These are phyloP conservation scores for Globisporangium spiculum DNA, from an alignment of 352 stramenopile species.

Conservation along the genomic window DNA sequence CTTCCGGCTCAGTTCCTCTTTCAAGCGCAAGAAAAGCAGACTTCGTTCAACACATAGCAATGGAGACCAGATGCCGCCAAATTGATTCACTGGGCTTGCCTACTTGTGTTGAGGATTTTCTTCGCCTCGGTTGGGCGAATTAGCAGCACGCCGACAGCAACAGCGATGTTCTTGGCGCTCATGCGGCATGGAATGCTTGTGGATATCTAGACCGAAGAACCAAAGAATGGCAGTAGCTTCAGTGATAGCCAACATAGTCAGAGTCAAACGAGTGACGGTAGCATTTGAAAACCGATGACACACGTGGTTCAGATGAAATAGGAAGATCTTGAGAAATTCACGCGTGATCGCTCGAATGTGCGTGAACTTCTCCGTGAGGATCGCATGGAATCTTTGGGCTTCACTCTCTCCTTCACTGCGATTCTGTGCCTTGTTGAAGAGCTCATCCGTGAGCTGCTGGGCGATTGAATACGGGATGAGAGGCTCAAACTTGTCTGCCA, in stretches of 20 bases:
- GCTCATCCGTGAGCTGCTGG: slow-evolving; percentile 32
- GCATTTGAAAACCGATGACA: not conserved
- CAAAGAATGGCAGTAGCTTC: too few species aligned
- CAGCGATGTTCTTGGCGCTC: slow-evolving; percentile 38
- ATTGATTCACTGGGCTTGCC: slow-evolving; percentile 6
- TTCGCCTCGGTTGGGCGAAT: slow-evolving; percentile 38
- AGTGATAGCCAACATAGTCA: too few species aligned
- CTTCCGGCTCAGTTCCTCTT: slow-evolving; percentile 27
- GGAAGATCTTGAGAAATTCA: slow-evolving; percentile 48
- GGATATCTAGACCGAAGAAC: slow-evolving; percentile 27
- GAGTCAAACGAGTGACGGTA: too few species aligned
- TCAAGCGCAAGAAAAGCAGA: not conserved
- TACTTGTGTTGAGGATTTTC: slow-evolving; percentile 31
- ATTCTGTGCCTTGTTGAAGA: not conserved
- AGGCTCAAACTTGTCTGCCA: slow-evolving; percentile 37
- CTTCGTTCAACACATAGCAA: not conserved
- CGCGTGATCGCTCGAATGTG: slow-evolving; percentile 30
- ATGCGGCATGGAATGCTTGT: slow-evolving; percentile 36
- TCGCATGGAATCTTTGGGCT: slow-evolving; percentile 4
- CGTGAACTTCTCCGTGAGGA: slow-evolving; percentile 31
- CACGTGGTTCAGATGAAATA: slow-evolving; percentile 50
- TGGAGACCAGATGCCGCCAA: not conserved
- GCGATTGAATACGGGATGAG: slow-evolving; percentile 38
- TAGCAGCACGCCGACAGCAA: slow-evolving; percentile 35
- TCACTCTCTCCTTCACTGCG: not conserved